Evolutionary conservation across 305 asterid genomes (phyloP), one percentile per base, ranked within the genome.

Genomic region (Caryopteris hybrid): DNA sequence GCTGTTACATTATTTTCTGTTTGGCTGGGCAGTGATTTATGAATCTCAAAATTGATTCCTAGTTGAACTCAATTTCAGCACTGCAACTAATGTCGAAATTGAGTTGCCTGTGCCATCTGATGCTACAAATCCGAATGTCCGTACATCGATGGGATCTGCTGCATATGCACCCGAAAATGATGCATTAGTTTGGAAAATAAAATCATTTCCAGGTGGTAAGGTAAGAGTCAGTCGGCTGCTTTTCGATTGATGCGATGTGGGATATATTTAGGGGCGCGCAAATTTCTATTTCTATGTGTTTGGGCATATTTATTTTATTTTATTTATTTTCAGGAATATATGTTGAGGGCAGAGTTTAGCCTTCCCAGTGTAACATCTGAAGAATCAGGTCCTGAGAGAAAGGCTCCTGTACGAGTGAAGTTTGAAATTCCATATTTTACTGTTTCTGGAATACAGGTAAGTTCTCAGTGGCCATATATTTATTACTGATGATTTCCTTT

Each of bases 381-480:
- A 76, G 97, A 90, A 23, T 70, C 90, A 68, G 72, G 76, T 38
- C 92, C 94, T 0, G 98, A 92, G 76, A 88, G 96, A 80, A 92
- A 92, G 74, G 97, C 98, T 83, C 98, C 98, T 7, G 84, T 92
- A 27, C 78, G 95, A 59, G 94, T 92, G 78, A 92, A 92, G 81
- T 92, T 92, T 79, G 98, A 92, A 77, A 92, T 92, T 74, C 98
- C 98, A 8, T 92, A 92, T 79, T 92, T 92, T 79, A 92, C 98
- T 17, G 97, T 90, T 76, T 92, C 98, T 14, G 98, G 97, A 75
- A 90, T 92, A 78, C 98, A 92, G 96, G 98, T 87, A 65, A 77
- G 73, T 75, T 73, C 39, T 51, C 59, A 21, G 90, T 97, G 97
- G 90, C 51, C 88, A 85, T 71, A 81, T 92, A 95, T n/a, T n/a